Conservation (phyloP, 805 yeast genomes). For the Teunomyces tritomae region DNA sequence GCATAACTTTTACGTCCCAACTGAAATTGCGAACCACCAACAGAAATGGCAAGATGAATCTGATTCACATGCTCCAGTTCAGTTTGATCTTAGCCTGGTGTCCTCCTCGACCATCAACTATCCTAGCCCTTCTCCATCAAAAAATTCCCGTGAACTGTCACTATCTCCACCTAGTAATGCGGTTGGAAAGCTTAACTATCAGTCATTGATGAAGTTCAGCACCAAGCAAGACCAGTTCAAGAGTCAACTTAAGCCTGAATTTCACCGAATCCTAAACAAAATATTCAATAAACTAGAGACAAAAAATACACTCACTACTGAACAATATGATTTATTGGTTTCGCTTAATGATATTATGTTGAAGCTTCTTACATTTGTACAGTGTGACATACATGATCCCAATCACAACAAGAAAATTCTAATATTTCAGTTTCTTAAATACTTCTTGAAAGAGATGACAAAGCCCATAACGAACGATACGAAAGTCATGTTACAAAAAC, state of each 20-base stretch:
- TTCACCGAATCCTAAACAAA: slow-evolving; percentile 15
- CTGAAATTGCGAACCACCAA: slow-evolving; percentile 34
- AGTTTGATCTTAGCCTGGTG: slow-evolving; percentile 39
- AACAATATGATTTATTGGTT: slow-evolving; percentile 28
- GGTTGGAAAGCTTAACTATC: slow-evolving; percentile 3
- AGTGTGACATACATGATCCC: slow-evolving; percentile 15
- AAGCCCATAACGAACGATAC: slow-evolving; percentile 14
- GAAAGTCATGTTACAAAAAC: slow-evolving; percentile 23
- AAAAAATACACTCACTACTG: slow-evolving; percentile 27
- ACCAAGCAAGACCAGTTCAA: slow-evolving; percentile 11
- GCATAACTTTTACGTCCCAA: slow-evolving; percentile 36
- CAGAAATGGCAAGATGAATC: slow-evolving; percentile 23
- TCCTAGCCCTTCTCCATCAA: slow-evolving; percentile 13
- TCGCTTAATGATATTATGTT: slow-evolving; percentile 17
- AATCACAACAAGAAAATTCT: slow-evolving; percentile 23
- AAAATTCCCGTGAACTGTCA: slow-evolving; percentile 19
- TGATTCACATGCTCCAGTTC: slow-evolving; percentile 16
- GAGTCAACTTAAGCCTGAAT: slow-evolving; percentile 13
- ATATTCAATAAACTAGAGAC: slow-evolving; percentile 29
- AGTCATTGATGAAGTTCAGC: slow-evolving; percentile 6
- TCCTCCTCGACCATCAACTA: slow-evolving; percentile 9
- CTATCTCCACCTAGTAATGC: slow-evolving; percentile 13
- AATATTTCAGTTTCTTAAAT: slow-evolving; percentile 39
- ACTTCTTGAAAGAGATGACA: slow-evolving; percentile 35
- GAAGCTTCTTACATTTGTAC: slow-evolving; percentile 19